Evolutionary conservation across 108 stramenopile genomes (phyloP).

Genomic region (Chaetoceros tenuissimus): DNA sequence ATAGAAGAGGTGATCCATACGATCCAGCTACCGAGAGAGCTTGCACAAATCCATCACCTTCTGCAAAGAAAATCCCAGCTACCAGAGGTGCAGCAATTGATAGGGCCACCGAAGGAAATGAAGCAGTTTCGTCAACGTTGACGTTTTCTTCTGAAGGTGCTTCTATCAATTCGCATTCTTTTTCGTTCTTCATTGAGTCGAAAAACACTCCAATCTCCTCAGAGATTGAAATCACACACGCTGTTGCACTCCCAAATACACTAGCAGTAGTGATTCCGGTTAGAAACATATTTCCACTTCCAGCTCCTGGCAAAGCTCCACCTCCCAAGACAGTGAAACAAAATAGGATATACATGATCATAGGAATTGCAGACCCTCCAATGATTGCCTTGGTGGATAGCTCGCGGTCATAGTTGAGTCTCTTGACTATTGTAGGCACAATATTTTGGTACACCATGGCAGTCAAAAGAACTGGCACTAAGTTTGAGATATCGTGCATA

Average conservation of each 20-base stretch:
- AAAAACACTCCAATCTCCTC: slow-evolving; percentile 49
- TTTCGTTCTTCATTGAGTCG: not conserved
- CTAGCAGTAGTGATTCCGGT: slow-evolving; percentile 47
- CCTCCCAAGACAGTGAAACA: slow-evolving; percentile 51
- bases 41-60: slow-evolving; percentile 10
- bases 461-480: slow-evolving; percentile 47
- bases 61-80: slow-evolving; percentile 1
- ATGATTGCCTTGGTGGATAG: slow-evolving; percentile 39
- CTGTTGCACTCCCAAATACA: slow-evolving; percentile 45
- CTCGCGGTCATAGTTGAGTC: slow-evolving; percentile 53
- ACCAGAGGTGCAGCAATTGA: slow-evolving; percentile 8
- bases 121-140: not conserved
- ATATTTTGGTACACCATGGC: slow-evolving; percentile 67
- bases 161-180: not conserved
- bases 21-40: slow-evolving; percentile 31
- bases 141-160: not conserved
- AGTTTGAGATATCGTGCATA: slow-evolving; percentile 10
- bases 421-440: slow-evolving; percentile 58
- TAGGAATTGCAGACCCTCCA: slow-evolving; percentile 52
- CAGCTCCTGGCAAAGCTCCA: slow-evolving; percentile 24
- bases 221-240: slow-evolving; percentile 43
- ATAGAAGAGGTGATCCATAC: slow-evolving; percentile 43
- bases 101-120: slow-evolving; percentile 6
- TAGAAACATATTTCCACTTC: slow-evolving; percentile 25
- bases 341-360: slow-evolving; percentile 64